These are phyloP conservation scores for Wickerhamiella kurtzmanii DNA, from an alignment of 805 yeast species.

Conservation along the genomic window DNA sequence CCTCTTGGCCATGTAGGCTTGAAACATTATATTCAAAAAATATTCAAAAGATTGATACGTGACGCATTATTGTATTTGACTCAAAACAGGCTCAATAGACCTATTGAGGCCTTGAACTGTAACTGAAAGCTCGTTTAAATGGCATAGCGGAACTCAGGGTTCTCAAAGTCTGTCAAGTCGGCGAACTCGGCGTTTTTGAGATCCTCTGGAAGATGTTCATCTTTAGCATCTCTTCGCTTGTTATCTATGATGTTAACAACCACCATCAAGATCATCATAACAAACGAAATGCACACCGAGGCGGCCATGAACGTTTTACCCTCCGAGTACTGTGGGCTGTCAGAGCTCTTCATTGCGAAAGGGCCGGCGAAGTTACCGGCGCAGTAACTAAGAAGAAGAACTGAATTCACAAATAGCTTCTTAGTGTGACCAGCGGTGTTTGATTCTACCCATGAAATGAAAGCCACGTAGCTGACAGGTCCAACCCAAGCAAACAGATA, in stretches of 20 bases:
- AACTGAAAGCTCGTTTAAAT: constrained; percentile 17
- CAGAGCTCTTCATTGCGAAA: constrained; percentile 43
- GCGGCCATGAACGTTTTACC: constrained; percentile 44
- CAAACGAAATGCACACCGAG: constrained; percentile 24
- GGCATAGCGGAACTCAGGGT: constrained; percentile 38
- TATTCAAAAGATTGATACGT: too few species aligned
- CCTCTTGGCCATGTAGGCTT: too few species aligned
- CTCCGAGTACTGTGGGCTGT: constrained; percentile 46
- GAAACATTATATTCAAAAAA: too few species aligned
- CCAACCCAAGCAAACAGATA: constrained; percentile 27
- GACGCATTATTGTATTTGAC: too few species aligned
- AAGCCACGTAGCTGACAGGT: constrained; percentile 23
- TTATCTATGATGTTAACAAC: constrained; percentile 28
- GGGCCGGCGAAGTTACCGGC: constrained; percentile 63
- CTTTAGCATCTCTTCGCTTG: constrained; percentile 26
- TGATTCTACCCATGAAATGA: constrained; percentile 21
- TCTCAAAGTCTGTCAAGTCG: constrained; percentile 37
- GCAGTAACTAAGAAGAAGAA: constrained; percentile 51
- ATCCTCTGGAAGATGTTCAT: constrained; percentile 10
- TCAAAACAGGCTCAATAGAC: too few species aligned
- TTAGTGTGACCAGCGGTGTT: constrained; percentile 68
- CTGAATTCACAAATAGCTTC: constrained; percentile 45
- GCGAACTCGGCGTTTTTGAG: constrained; percentile 33
- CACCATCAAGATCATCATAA: constrained; percentile 25
- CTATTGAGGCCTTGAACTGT: too few species aligned